Percentiles rank a stretch among this genome's conserved stretches.
Conservation (phyloP, 148 eudicot genomes). For the Tetragonia tetragonoides region DNA sequence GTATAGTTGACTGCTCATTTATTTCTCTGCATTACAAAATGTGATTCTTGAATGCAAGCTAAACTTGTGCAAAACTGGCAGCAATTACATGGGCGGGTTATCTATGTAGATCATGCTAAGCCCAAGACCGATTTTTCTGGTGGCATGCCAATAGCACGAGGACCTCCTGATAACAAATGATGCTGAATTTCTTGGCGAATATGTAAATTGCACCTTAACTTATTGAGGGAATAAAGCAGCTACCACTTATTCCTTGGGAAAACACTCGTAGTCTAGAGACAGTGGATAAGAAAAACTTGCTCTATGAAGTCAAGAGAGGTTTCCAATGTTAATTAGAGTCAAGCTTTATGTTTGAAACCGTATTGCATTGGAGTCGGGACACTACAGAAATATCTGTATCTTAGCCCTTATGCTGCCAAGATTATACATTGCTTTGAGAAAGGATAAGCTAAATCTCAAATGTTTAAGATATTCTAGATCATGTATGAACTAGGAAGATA, state of each 20-base stretch:
- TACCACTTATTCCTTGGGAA: background rate
- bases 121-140: slow-evolving; percentile 28
- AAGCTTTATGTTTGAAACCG: background rate
- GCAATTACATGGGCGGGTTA: slow-evolving; percentile 61
- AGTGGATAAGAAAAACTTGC: background rate
- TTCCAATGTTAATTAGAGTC: background rate
- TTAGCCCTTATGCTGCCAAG: background rate
- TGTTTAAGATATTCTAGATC: too few species aligned
- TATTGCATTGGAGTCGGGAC: background rate
- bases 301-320: background rate
- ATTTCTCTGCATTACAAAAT: background rate
- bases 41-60: background rate
- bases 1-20: background rate
- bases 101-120: slow-evolving; percentile 66
- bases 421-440: too few species aligned
- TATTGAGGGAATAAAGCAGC: background rate
- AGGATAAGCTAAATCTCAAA: too few species aligned
- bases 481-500: too few species aligned
- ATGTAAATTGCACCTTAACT: background rate
- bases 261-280: too few species aligned
- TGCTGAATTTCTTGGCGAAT: slow-evolving; percentile 9
- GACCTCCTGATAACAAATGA: slow-evolving; percentile 57
- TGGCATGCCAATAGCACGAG: slow-evolving; percentile 65
- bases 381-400: background rate
- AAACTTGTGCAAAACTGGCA: slow-evolving; percentile 29